Evolutionary conservation across 164 flowering plant genomes (phyloP), one percentile per base, ranked within the genome.

Genomic region (Tetracentron sinense): DNA sequence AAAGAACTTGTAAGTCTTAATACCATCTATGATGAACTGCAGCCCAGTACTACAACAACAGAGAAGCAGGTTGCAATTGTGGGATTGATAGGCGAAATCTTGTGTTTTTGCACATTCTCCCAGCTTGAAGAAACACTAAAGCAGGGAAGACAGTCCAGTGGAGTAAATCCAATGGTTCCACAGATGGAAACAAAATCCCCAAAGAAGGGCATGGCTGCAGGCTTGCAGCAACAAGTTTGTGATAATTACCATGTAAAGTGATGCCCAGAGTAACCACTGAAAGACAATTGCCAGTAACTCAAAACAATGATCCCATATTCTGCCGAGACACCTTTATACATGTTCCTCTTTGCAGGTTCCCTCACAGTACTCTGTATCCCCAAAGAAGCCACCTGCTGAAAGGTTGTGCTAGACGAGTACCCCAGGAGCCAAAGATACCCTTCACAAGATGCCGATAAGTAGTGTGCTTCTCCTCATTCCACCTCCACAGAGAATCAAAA

Each of bases 131-230:
- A 53, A 64, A 82, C 22, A 84, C 84, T 42, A 84, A 14, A 55
- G 76, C 79, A 16, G 89, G 89, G 68, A 84, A 78, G 44, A 82
- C 81, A 56, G 52, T 82, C 89, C 30, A 84, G 79, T 0, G 89
- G 89, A 21, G 89, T 84, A 73, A 84, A 84, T 21, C 89, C 89
- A 62, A 84, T 70, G 27, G 89, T 85, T 21, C 89, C 89, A 73
- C 89, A 84, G 23, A 84, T 82, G 55, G 85, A 59, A 65, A 82
- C 85, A 72, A 84, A 84, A 55, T 82, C 86, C 30, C 83, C 89
- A 51, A 84, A 84, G 68, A 84, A 84, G 17, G 85, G 89, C 82
- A 82, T 69, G 21, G 89, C 89, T n/a, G n/a, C n/a, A n/a, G n/a
- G n/a, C n/a, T n/a, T 27, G 85, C 81, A 17, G 89, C 83, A 22